Conservation (phyloP, 2,329 filamentous ascomycete species). For the Fusarium clavum region DNA sequence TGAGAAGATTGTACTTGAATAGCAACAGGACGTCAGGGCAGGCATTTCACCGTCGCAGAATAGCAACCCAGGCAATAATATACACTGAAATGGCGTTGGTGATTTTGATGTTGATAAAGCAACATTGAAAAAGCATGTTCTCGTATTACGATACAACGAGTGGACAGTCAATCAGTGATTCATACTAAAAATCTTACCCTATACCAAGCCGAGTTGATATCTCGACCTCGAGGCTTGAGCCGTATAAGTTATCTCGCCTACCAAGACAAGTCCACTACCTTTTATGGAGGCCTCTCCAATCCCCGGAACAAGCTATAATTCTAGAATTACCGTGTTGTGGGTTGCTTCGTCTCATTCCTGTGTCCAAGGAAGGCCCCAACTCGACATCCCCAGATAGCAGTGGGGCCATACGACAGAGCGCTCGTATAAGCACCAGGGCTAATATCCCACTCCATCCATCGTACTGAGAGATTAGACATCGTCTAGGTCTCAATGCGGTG, state of each 20-base stretch:
- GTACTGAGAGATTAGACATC: conserved; percentile 19
- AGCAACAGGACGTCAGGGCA: background rate
- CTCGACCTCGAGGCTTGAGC: background rate
- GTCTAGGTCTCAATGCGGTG: background rate
- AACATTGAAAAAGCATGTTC: background rate
- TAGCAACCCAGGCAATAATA: background rate
- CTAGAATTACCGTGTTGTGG: no score
- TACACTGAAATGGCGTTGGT: background rate
- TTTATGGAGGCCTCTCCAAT: conserved; percentile 2
- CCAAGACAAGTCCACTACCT: background rate
- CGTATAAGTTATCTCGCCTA: background rate
- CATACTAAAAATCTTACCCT: background rate
- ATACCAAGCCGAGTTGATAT: background rate
- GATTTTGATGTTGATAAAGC: background rate
- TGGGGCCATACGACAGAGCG: background rate
- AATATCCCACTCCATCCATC: conserved; percentile 14
- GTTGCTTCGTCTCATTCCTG: background rate
- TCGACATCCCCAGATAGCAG: background rate
- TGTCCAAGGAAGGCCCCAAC: background rate
- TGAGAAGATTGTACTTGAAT: background rate
- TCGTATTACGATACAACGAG: background rate
- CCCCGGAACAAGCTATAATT: background rate
- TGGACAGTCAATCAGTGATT: background rate
- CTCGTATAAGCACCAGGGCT: conserved; percentile 14
- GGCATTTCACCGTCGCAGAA: background rate